phyloP scores from a whole-genome alignment of 2,329 filamentous ascomycete genomes.

The Blumeriella jaapii region DNA sequence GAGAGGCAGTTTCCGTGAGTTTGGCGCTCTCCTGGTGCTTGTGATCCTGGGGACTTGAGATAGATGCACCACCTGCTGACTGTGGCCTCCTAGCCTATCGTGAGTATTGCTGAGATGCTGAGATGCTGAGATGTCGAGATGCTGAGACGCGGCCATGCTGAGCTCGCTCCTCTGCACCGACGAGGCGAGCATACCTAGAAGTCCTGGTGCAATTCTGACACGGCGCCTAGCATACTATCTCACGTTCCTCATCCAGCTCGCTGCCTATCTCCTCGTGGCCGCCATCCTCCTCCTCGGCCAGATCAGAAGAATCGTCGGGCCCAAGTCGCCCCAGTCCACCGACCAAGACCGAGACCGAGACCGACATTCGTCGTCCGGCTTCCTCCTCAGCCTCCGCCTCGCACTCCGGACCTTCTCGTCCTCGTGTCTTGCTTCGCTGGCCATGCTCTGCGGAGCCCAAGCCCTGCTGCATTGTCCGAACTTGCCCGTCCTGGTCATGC shows the following conservation, averaged over 20 bases:
- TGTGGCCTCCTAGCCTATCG: conserved; percentile 14
- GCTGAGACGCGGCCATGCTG: too few species aligned
- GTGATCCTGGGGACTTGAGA: neutral
- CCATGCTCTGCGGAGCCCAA: conserved; percentile 15
- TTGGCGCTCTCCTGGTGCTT: too few species aligned
- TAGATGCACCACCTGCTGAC: conserved; percentile 10
- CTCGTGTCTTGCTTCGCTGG: conserved; percentile 10
- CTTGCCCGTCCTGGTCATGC: conserved; percentile 2
- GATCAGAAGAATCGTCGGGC: too few species aligned
- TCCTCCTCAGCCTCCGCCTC: conserved; percentile 10
- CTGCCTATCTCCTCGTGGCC: conserved; percentile 15
- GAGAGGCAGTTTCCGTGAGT: conserved; percentile 21
- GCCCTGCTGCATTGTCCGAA: conserved; percentile 20
- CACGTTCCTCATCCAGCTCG: conserved; percentile 17
- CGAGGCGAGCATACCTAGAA: too few species aligned
- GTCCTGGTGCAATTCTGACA: too few species aligned
- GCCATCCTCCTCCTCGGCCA: conserved; percentile 11
- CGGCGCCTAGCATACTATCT: conserved; percentile 19
- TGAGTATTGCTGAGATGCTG: conserved; percentile 11
- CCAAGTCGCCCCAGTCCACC: too few species aligned
- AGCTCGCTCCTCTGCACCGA: too few species aligned
- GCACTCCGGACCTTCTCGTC: conserved; percentile 12
- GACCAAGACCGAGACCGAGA: conserved; percentile 7
- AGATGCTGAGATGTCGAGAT: too few species aligned
- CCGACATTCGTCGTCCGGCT: conserved; percentile 9